These are phyloP conservation scores for Sporisorium sorghi DNA, from an alignment of 1,284 basidiomycete genomes.

Conservation along the genomic window DNA sequence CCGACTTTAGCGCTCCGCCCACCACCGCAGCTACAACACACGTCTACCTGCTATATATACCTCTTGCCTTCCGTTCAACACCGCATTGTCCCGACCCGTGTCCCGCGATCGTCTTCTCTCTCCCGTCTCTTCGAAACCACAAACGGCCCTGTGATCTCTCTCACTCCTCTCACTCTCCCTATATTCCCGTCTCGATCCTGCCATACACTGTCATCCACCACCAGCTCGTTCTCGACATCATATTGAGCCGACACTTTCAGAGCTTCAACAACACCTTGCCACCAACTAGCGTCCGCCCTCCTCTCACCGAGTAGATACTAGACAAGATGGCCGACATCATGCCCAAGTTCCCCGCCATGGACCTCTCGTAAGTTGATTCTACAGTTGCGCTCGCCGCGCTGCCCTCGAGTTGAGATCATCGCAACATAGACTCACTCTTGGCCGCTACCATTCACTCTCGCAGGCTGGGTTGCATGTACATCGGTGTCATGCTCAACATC, in stretches of 20 bases:
- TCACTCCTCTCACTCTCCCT: not conserved
- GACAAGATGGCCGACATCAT: conserved; percentile 33
- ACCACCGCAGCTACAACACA: not conserved
- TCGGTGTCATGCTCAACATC: conserved; percentile 62
- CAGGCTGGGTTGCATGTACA: conserved; percentile 63
- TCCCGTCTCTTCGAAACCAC: not conserved
- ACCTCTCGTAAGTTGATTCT: conserved; percentile 35
- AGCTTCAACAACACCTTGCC: not conserved
- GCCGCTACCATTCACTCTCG: not conserved
- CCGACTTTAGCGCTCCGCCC: not conserved
- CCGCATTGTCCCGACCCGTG: not conserved
- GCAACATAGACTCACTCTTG: not conserved
- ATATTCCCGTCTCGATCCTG: not conserved
- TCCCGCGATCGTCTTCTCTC: not conserved
- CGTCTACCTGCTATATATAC: conserved; percentile 8
- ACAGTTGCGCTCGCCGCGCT: too few species aligned
- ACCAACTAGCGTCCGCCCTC: too few species aligned
- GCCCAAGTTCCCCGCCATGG: conserved; percentile 35
- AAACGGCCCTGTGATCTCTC: not conserved
- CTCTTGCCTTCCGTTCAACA: conserved; percentile 3
- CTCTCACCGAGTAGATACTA: conserved; percentile 5
- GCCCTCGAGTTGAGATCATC: not conserved
- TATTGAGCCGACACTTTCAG: not conserved
- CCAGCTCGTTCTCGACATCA: not conserved
- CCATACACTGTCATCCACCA: conserved; percentile 10